Percentiles rank a stretch among this genome's conserved stretches.
Conservation (phyloP, 2,329 filamentous ascomycete species). For the Amylocarpus encephaloides region DNA sequence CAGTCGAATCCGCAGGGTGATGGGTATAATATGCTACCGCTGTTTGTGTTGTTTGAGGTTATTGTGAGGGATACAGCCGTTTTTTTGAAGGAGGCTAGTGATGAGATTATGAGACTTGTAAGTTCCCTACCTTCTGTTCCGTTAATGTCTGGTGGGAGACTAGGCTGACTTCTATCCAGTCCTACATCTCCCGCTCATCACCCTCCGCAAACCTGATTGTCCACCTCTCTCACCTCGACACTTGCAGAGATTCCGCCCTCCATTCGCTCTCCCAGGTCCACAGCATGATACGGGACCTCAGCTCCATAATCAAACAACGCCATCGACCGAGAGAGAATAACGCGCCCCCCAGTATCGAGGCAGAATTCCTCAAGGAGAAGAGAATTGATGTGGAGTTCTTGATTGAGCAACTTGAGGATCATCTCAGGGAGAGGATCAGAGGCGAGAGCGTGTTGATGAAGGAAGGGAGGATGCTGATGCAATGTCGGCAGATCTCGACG, state of each 20-base stretch:
- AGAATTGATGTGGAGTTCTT: conserved; percentile 8
- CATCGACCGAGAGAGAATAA: not conserved
- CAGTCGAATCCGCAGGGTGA: conserved; percentile 5
- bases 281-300: conserved; percentile 3
- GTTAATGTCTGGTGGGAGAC: not conserved
- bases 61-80: conserved; percentile 8
- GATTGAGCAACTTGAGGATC: conserved; percentile 12
- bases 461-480: conserved; percentile 8
- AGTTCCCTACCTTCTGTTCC: not conserved
- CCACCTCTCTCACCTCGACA: conserved; percentile 12
- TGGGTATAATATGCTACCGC: conserved; percentile 8
- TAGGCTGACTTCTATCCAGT: not conserved
- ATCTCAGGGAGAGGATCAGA: conserved; percentile 6
- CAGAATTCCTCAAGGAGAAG: conserved; percentile 12
- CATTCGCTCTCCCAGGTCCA: conserved; percentile 4
- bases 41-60: conserved; percentile 9
- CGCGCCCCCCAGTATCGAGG: not conserved
- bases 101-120: conserved; percentile 13
- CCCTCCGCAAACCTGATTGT: not conserved
- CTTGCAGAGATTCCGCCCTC: conserved; percentile 3
- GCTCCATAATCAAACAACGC: conserved; percentile 1
- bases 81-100: conserved; percentile 9
- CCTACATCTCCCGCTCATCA: not conserved
- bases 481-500: conserved; percentile 8
- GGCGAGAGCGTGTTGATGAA: conserved; percentile 12